Evolutionary conservation across 495 filamentous ascomycete species (phyloP).

Genomic region (Neurospora sp.): DNA sequence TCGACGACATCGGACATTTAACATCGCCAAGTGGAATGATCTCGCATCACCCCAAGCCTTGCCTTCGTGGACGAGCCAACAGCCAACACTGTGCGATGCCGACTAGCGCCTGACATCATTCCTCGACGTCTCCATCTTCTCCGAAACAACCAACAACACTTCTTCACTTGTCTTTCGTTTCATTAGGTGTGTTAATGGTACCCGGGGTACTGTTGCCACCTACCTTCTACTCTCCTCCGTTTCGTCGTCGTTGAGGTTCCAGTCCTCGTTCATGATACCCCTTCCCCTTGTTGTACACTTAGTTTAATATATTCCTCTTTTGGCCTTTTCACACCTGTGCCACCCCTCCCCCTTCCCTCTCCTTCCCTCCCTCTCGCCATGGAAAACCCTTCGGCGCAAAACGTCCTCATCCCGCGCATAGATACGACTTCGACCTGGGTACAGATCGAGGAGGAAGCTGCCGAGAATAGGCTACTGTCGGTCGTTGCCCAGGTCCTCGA

Average conservation of each 20-base stretch:
- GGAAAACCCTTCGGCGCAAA: slow-evolving; percentile 11
- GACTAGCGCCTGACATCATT: neutral
- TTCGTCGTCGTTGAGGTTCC: neutral
- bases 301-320: neutral
- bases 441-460: slow-evolving; percentile 16
- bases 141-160: neutral
- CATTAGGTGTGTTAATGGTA: neutral
- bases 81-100: neutral
- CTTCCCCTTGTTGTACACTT: neutral
- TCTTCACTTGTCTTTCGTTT: neutral
- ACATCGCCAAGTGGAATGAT: neutral
- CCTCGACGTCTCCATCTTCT: neutral
- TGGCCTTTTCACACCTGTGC: neutral
- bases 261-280: neutral
- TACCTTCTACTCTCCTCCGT: neutral
- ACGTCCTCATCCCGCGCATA: slow-evolving; percentile 8
- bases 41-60: neutral
- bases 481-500: slow-evolving; percentile 26
- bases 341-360: neutral
- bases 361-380: neutral
- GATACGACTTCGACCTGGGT: slow-evolving; percentile 22
- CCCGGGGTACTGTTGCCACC: neutral
- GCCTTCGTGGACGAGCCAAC: neutral
- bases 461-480: slow-evolving; percentile 21
- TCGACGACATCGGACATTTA: neutral